Conservation (phyloP, 2,329 filamentous ascomycete genomes). For the Aspergillus unguis region DNA sequence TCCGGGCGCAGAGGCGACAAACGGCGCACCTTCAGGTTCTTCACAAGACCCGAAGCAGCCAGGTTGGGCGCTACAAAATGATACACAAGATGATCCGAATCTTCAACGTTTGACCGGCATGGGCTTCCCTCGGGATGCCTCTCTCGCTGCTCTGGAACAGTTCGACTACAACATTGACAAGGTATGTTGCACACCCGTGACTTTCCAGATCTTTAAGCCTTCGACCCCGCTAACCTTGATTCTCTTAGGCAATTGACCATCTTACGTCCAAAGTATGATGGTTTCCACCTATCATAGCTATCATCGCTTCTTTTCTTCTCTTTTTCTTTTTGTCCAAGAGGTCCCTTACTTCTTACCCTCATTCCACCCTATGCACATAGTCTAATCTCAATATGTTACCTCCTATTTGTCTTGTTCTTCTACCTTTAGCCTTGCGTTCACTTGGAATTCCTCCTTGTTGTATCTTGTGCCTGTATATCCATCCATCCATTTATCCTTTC, state of each 20-base stretch:
- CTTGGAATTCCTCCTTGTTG: conserved; percentile 5
- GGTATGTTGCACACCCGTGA: conserved; percentile 54
- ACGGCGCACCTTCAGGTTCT: conserved; percentile 12
- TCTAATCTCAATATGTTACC: conserved; percentile 1
- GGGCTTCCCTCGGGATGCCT: conserved; percentile 75
- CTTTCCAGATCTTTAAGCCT: not conserved
- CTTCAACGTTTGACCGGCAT: conserved; percentile 84
- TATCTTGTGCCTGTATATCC: conserved; percentile 17
- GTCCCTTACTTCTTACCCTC: not conserved
- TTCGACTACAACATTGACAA: conserved; percentile 95
- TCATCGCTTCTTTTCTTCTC: not conserved
- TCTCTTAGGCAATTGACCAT: conserved; percentile 37
- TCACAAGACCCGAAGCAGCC: conserved; percentile 31
- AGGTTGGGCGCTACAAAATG: conserved; percentile 68
- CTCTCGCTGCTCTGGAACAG: conserved; percentile 79
- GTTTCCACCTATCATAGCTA: not conserved
- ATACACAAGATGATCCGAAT: conserved; percentile 85
- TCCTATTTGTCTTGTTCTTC: conserved; percentile 8
- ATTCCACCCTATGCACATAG: conserved; percentile 14
- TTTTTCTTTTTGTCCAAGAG: too few relatives aligned
- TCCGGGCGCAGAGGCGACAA: conserved; percentile 19
- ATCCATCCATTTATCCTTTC: conserved; percentile 8
- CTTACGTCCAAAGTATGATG: conserved; percentile 41
- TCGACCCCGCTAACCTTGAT: not conserved
- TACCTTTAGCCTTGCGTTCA: conserved; percentile 7